Conservation (phyloP, 495 filamentous ascomycete species). For the Daldinia concentrica region DNA sequence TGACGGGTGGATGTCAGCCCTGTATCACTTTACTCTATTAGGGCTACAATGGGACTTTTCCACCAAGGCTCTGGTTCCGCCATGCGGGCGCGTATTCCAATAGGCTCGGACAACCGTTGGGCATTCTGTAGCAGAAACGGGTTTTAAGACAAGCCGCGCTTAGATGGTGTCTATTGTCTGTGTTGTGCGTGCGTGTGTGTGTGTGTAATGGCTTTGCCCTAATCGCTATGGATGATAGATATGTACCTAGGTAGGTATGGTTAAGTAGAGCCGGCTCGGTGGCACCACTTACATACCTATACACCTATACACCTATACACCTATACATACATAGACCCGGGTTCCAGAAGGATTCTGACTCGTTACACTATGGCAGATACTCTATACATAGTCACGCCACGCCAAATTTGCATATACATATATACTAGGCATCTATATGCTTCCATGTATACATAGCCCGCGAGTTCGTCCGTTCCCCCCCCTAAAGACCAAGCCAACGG, state of each 20-base stretch:
- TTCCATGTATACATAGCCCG: slow-evolving; percentile 2
- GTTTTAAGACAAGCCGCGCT: slow-evolving; percentile 6
- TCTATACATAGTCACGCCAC: slow-evolving; percentile 4
- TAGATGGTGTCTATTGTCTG: neutral
- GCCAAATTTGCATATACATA: neutral
- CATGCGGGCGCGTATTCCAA: neutral
- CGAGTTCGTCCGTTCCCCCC: slow-evolving; percentile 4
- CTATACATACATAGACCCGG: neutral
- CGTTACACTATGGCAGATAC: slow-evolving; percentile 5
- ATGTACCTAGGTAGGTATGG: too few species aligned
- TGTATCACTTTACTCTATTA: slow-evolving; percentile 23
- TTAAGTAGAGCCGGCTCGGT: slow-evolving; percentile 6
- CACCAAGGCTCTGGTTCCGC: slow-evolving; percentile 25
- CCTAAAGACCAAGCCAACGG: slow-evolving; percentile 6
- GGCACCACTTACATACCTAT: neutral
- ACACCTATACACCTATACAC: too few species aligned
- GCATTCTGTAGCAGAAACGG: neutral
- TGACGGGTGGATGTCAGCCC: slow-evolving; percentile 24
- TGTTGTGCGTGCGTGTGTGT: neutral
- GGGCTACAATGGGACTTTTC: slow-evolving; percentile 22
- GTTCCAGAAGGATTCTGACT: slow-evolving; percentile 33
- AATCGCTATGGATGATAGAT: neutral
- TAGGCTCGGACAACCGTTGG: neutral
- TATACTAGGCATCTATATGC: neutral
- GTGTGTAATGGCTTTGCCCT: slow-evolving; percentile 1